phyloP scores from a whole-genome alignment of 2,329 filamentous ascomycete species.

The Alternaria postmessia region DNA sequence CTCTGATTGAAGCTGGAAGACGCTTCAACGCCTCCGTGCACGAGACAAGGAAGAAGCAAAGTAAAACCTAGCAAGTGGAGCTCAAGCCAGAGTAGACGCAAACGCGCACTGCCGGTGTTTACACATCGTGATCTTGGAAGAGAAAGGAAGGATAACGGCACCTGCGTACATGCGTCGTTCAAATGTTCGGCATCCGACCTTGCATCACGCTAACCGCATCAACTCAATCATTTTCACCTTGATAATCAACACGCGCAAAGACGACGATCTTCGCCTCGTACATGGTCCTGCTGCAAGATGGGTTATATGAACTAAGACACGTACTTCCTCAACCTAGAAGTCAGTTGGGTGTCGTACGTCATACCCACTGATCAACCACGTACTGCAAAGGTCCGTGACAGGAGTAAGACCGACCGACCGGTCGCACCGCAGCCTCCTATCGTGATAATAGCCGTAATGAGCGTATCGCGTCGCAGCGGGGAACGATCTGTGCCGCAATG shows the following conservation, averaged over 20 bases:
- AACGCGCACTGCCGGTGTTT: not conserved
- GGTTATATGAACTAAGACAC: not conserved
- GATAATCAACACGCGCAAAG: conserved; percentile 1
- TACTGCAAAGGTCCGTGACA: not conserved
- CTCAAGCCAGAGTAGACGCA: not conserved
- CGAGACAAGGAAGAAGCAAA: not conserved
- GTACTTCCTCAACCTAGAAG: not conserved
- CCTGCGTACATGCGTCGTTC: not conserved
- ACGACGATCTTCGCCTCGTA: not conserved
- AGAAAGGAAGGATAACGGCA: not conserved
- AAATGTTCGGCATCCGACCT: not conserved
- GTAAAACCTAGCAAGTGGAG: not conserved
- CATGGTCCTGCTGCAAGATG: not conserved
- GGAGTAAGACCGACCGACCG: not conserved
- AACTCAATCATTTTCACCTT: not conserved
- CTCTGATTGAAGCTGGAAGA: not conserved
- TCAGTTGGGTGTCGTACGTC: not conserved
- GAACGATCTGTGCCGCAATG: not conserved
- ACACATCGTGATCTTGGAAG: not conserved
- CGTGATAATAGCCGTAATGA: not conserved
- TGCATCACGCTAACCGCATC: not conserved
- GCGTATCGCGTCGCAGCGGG: not conserved
- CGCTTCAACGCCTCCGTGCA: not conserved
- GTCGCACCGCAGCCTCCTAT: not conserved
- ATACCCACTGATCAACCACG: not conserved